These are phyloP conservation scores for Thyridium curvatum DNA, from an alignment of 2,329 filamentous ascomycete genomes.

Conservation along the genomic window DNA sequence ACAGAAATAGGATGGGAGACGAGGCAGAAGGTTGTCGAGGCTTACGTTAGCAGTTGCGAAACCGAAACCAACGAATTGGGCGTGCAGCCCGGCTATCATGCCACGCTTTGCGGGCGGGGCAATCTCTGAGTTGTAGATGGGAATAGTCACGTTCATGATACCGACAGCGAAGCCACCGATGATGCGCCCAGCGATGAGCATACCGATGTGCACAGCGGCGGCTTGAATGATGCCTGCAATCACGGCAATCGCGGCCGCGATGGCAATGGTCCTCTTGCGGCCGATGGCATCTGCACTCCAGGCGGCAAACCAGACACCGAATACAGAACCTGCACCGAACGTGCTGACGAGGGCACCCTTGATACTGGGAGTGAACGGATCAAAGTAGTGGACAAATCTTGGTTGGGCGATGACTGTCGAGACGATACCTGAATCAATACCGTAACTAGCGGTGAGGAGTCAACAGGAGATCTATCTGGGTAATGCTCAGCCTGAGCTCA, in stretches of 20 bases:
- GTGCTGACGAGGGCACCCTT: slow-evolving; percentile 3
- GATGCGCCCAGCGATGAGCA: slow-evolving; percentile 20
- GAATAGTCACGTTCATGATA: slow-evolving; percentile 12
- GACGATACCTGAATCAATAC: slow-evolving; percentile 4
- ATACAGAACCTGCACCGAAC: slow-evolving; percentile 3
- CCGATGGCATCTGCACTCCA: slow-evolving; percentile 1
- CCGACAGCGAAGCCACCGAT: slow-evolving; percentile 34
- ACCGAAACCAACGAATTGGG: slow-evolving; percentile 1
- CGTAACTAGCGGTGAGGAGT: slow-evolving; percentile 1
- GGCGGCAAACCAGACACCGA: slow-evolving; percentile 4
- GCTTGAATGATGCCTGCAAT: slow-evolving; percentile 5
- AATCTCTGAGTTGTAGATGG: slow-evolving; percentile 22
- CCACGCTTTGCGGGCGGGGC: slow-evolving; percentile 19
- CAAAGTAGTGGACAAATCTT: slow-evolving; percentile 3
- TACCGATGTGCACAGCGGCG: slow-evolving; percentile 8
- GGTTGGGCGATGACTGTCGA: slow-evolving; percentile 4
- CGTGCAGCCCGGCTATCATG: background rate
- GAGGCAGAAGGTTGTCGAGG: slow-evolving; percentile 27
- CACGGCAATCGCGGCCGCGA: slow-evolving; percentile 2
- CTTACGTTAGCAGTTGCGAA: slow-evolving; percentile 31
- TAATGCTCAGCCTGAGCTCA: too few relatives aligned
- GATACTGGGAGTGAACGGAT: slow-evolving; percentile 1
- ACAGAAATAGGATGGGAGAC: slow-evolving; percentile 20
- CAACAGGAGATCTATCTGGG: background rate
- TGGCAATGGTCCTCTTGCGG: slow-evolving; percentile 1